Evolutionary conservation across 2,329 filamentous ascomycete species (phyloP).

Genomic region (Tolypocladium capitatum): DNA sequence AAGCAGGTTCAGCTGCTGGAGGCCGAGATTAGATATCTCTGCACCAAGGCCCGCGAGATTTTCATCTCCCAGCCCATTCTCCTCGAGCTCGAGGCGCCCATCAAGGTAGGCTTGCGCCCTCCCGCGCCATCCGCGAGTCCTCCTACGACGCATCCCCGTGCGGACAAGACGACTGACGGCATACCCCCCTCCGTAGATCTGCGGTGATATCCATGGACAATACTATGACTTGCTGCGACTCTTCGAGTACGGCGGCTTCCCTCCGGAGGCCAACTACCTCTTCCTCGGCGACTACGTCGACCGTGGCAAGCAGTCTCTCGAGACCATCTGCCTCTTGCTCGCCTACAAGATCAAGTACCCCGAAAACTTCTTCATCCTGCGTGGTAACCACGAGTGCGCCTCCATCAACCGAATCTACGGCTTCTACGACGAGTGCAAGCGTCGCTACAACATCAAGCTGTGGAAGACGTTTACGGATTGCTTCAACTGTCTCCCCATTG

Average conservation of each 20-base stretch:
- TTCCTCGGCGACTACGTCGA: conserved; percentile 99
- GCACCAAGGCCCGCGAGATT: conserved; percentile 97
- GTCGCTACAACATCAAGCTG: conserved; percentile 97
- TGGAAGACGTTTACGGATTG: conserved; percentile 99
- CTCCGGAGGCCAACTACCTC: conserved; percentile 96
- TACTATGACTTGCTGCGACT: conserved; percentile 96
- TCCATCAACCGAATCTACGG: conserved; percentile 99
- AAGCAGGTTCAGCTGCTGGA: conserved; percentile 98
- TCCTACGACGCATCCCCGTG: not conserved
- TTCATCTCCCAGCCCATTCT: conserved; percentile 99
- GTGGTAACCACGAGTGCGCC: conserved; percentile 97
- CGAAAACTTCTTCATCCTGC: conserved; percentile 98
- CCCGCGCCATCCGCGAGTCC: not conserved
- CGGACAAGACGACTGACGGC: conserved; percentile 4
- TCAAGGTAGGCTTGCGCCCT: conserved; percentile 60
- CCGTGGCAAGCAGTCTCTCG: conserved; percentile 95
- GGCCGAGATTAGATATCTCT: conserved; percentile 90
- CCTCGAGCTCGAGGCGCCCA: conserved; percentile 92
- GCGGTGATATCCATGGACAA: conserved; percentile 97
- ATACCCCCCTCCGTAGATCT: conserved; percentile 55
- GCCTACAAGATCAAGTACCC: conserved; percentile 99
- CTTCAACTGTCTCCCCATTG: conserved; percentile 98
- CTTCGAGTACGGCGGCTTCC: conserved; percentile 97
- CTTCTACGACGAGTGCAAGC: conserved; percentile 99
- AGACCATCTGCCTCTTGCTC: conserved; percentile 92